Evolutionary conservation across 2,329 filamentous ascomycete species (phyloP), one percentile per base, ranked within the genome.

Genomic region (Claviceps sorghi): DNA sequence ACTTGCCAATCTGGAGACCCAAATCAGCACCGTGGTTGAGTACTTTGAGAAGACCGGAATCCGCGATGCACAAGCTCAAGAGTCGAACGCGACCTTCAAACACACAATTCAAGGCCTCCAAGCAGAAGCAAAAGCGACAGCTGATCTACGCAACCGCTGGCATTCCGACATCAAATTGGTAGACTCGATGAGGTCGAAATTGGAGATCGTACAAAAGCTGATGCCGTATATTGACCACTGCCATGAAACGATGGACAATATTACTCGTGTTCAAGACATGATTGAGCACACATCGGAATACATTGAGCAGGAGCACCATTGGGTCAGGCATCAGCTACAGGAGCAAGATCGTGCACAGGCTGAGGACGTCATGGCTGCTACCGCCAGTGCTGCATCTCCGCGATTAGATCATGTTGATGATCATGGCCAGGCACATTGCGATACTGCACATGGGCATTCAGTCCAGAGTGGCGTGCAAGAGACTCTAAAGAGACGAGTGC

Each of bases 271-370:
- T 15, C 65, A 61, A 41, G 54, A 59, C 8, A 41, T 60, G 19
- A 57, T 68, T 38, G 59, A 61, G 41, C 59, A 62, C 6, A 65
- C 65, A 4, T 60, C 62, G 19, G 47, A 47, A 17, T 66, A 64
- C 53, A 52, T 69, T 15, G 52, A 50, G 3, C 43, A 52, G 42
- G 66, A 68, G 52, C 57, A 56, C 21, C 43, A 48, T 6, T 69
- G 66, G 66, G 56, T 67, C 38, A 55, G 56, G 15, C 44, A 60
- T 21, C 58, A 63, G 36, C 52, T 66, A 5, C 40, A 53, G 19
- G 46, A 21, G 34, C 47, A 45, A 22, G 49, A 17, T 30, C 43
- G 41, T 17, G 48, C 19, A 26, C 46, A 43, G 42, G 7, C 48
- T 36, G 48, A 50, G 21, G 26, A 41, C 13, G 21, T 2, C 41